Evolutionary conservation across 2,329 filamentous ascomycete species (phyloP), one percentile per base, ranked within the genome.

Genomic region (Blastomyces gilchristii): DNA sequence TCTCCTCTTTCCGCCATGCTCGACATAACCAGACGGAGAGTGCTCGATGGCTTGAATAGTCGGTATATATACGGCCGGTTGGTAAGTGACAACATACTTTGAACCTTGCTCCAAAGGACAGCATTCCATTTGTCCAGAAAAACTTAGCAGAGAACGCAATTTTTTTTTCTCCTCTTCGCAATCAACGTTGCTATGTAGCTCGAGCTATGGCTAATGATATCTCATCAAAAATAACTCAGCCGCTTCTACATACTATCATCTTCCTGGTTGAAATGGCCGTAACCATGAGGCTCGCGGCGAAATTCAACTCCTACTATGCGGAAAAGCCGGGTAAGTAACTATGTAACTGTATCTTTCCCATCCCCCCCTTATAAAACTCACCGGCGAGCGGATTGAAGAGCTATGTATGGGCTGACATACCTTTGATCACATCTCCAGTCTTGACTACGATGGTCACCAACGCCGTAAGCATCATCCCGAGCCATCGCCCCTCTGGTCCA

Each of bases 361-460:
- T 37, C 25, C 18, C 28, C 28, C 28, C 58, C 18, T 50, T n/a
- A 9, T 37, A 37, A 9, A 18, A 22, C 58, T n/a, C 18, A 54
- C 52, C 16, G 8, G 3, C 14, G 7, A 50, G 9, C 47, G 4
- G 22, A 25, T 25, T 50, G 22, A 50, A 25, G 22, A 50, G 47
- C 22, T 28, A 8, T n/a, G 9, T 34, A 11, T 37, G n/a, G 9
- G n/a, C 47, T 50, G 5, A 50, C 47, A 50, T 58, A 64, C 31
- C 41, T 63, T 34, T 25, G 56, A 63, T 39, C 31, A 58, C 1
- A 37, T n/a, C 47, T 60, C 64, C 73, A 89, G 90, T 99, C 52
- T 85, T 99, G 71, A 99, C 94, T 66, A 99, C 96, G 77, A 99
- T 99, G 93, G 90, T 97, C 73, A 96, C 93, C 75, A 99, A 99